Conservation (phyloP, 2,329 filamentous ascomycete genomes). For the Gremmenia infestans region DNA sequence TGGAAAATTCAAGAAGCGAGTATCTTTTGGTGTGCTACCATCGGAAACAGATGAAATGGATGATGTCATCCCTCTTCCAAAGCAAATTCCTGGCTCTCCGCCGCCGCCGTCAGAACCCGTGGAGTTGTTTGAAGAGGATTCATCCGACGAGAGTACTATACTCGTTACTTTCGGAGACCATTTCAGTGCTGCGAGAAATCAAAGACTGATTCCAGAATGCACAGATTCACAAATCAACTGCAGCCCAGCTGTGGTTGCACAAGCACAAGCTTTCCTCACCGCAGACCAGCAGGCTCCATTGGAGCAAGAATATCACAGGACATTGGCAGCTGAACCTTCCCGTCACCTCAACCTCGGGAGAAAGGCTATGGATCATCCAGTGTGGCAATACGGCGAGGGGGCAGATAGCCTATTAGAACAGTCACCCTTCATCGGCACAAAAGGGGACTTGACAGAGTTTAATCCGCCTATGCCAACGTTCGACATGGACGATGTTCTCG, state of each 20-base stretch:
- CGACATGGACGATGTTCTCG: conserved; percentile 27
- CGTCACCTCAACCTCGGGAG: conserved; percentile 42
- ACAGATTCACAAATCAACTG: conserved; percentile 10
- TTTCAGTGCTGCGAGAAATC: conserved; percentile 14
- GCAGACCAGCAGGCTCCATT: conserved; percentile 34
- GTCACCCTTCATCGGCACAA: neutral
- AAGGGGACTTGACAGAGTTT: neutral
- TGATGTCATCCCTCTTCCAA: neutral
- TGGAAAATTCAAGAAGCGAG: conserved; percentile 21
- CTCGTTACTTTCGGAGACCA: conserved; percentile 16
- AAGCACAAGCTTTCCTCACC: conserved; percentile 46
- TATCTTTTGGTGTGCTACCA: conserved; percentile 26
- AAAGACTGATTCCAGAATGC: conserved; percentile 12
- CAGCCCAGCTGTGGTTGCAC: conserved; percentile 41
- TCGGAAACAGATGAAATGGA: conserved; percentile 1
- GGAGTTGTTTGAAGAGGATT: conserved; percentile 12
- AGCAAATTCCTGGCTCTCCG: conserved; percentile 13
- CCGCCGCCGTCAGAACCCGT: conserved; percentile 17
- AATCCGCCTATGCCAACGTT: conserved; percentile 5
- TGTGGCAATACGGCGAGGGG: neutral
- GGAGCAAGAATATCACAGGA: conserved; percentile 8
- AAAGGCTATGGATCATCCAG: conserved; percentile 26
- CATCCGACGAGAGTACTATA: conserved; percentile 13
- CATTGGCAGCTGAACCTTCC: conserved; percentile 25
- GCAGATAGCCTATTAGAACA: neutral